phyloP scores from a whole-genome alignment of 257 asterid species.

The Solanum ossicruentum region DNA sequence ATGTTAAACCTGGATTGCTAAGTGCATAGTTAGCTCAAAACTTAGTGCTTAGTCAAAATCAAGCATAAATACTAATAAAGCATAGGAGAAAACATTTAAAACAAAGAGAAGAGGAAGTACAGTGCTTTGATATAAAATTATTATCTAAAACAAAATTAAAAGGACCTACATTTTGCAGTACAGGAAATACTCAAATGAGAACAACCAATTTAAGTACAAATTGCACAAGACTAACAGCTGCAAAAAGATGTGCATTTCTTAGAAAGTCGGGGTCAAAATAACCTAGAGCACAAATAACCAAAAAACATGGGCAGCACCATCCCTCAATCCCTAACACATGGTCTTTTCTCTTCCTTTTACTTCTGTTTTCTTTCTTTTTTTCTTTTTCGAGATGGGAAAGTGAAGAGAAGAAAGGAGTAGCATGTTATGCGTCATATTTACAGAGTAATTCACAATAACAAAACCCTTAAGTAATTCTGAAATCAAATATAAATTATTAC shows the following conservation, averaged over 20 bases:
- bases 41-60: not conserved
- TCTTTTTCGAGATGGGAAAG: not conserved
- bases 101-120: not conserved
- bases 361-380: not conserved
- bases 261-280: not conserved
- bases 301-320: not conserved
- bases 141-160: not conserved
- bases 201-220: not conserved
- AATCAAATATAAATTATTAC: slow-evolving; percentile 29
- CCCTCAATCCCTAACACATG: not conserved
- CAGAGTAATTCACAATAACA: not conserved
- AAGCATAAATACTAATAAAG: not conserved
- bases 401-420: not conserved
- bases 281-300: not conserved
- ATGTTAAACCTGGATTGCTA: not conserved
- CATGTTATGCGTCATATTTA: not conserved
- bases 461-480: not conserved
- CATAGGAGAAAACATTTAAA: not conserved
- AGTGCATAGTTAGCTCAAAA: not conserved
- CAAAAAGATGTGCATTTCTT: not conserved
- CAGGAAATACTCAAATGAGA: not conserved
- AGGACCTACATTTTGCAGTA: not conserved
- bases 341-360: not conserved
- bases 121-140: not conserved
- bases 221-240: not conserved